A percentile compares a stretch with the other conserved stretches of the same genome.
phyloP scores from a whole-genome alignment of 75 land plant species.

The Picea sitchensis region DNA sequence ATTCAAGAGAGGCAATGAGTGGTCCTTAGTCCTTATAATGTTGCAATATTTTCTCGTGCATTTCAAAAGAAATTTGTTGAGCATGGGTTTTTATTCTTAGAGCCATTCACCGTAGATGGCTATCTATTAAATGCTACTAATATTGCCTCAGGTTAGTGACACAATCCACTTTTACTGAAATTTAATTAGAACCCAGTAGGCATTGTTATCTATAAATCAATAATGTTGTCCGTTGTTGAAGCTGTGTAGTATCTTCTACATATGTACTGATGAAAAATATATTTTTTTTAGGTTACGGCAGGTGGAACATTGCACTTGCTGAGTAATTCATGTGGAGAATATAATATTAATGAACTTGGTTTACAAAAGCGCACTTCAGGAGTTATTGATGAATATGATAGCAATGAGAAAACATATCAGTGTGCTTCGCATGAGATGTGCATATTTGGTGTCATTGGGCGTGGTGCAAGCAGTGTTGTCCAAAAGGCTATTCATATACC shows the following conservation, averaged over 20 bases:
- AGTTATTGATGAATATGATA: conserved; percentile 45
- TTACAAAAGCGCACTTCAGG: conserved; percentile 70
- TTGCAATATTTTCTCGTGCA: background rate
- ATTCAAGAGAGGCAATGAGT: background rate
- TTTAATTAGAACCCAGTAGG: background rate
- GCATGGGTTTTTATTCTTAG: background rate
- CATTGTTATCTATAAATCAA: background rate
- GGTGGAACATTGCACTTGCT: conserved; percentile 83
- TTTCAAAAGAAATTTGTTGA: background rate
- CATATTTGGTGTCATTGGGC: conserved; percentile 91
- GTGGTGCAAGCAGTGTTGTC: conserved; percentile 96
- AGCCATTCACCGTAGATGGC: background rate
- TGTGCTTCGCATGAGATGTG: conserved; percentile 97
- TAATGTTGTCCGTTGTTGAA: background rate
- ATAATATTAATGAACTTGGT: conserved; percentile 93
- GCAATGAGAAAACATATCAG: conserved; percentile 60
- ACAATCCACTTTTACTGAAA: background rate
- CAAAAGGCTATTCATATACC: conserved; percentile 95
- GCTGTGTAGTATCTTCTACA: background rate
- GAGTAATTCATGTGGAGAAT: conserved; percentile 88
- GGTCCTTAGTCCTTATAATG: background rate
- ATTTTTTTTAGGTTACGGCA: conserved; percentile 70
- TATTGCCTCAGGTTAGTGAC: background rate
- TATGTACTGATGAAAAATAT: background rate
- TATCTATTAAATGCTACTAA: background rate